Percentiles rank a stretch among this genome's conserved stretches.
Conservation (phyloP, 345 rosid species). For the Citrus reticulata region DNA sequence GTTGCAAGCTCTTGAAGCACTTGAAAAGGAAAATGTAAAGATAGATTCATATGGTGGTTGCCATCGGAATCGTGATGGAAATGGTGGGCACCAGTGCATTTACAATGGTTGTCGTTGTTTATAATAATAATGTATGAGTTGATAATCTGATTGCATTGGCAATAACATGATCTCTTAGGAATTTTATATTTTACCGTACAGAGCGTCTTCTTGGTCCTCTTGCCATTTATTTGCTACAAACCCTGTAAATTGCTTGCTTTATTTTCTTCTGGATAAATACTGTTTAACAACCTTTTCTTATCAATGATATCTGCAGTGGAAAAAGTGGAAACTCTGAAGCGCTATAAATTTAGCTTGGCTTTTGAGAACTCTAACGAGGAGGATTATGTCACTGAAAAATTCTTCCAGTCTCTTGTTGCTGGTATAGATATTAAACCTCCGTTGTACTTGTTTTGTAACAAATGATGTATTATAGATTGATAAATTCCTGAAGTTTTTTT, state of each 20-base stretch:
- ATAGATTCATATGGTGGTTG: slow-evolving; percentile 94
- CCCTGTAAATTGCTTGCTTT: not conserved
- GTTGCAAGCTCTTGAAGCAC: slow-evolving; percentile 73
- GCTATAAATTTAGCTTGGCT: slow-evolving; percentile 89
- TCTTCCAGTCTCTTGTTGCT: slow-evolving; percentile 92
- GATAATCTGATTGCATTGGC: not conserved
- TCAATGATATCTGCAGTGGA: slow-evolving; percentile 50
- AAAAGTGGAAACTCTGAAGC: slow-evolving; percentile 84
- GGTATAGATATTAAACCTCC: slow-evolving; percentile 37
- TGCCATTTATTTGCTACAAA: not conserved
- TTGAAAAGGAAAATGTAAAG: slow-evolving; percentile 51
- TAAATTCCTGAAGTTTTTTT: not conserved
- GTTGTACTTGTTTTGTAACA: not conserved
- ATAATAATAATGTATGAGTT: not conserved
- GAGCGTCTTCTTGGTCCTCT: not conserved
- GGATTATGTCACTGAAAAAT: slow-evolving; percentile 95
- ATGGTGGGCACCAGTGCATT: slow-evolving; percentile 37
- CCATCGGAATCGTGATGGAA: slow-evolving; percentile 77
- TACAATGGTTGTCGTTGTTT: not conserved
- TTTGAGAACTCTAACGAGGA: slow-evolving; percentile 98
- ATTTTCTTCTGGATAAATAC: not conserved
- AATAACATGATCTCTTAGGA: not conserved
- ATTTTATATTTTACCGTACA: not conserved
- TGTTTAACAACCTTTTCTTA: not conserved
- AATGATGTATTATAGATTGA: not conserved